Percentiles rank a stretch among this genome's conserved stretches.
Conservation (phyloP, 352 stramenopile species). For the Phytophthora colocasiae region DNA sequence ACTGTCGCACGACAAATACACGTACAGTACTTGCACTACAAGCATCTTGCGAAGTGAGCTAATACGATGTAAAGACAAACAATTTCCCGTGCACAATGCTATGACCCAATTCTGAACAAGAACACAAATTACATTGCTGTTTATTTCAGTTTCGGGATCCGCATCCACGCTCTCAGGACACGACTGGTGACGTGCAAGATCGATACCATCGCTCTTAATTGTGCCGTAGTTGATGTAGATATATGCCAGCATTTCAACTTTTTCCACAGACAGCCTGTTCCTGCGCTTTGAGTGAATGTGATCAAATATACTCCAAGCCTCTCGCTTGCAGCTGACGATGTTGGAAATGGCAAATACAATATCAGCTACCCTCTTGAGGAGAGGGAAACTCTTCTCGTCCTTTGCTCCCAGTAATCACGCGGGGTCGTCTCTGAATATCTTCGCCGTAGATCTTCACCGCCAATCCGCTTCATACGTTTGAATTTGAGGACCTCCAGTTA, state of each 20-base stretch:
- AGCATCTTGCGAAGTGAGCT: too few species aligned
- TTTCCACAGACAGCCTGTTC: conserved; percentile 12
- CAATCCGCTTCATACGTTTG: conserved; percentile 5
- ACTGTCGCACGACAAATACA: too few species aligned
- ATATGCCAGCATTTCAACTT: conserved; percentile 15
- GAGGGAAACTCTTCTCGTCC: conserved; percentile 5
- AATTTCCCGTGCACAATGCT: too few species aligned
- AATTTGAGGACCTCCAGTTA: conserved; percentile 13
- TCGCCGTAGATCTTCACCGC: conserved; percentile 4
- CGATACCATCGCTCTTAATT: background rate
- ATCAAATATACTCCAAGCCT: conserved; percentile 15
- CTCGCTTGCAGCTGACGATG: conserved; percentile 19
- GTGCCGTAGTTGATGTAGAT: conserved; percentile 20
- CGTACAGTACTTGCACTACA: too few species aligned
- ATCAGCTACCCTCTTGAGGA: conserved; percentile 9
- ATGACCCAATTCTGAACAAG: too few species aligned
- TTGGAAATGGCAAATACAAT: conserved; percentile 10
- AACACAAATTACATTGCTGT: too few species aligned
- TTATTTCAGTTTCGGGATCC: background rate
- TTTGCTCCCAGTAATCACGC: conserved; percentile 4
- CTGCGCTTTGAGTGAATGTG: conserved; percentile 22
- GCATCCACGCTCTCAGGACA: conserved; percentile 4
- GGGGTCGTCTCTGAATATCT: conserved; percentile 7
- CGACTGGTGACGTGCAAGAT: conserved; percentile 13
- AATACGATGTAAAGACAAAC: too few species aligned